A percentile compares a stretch with the other conserved stretches of the same genome.
These are phyloP conservation scores for Pichia kudriavzevii DNA, from an alignment of 1,139 yeast species.

Conservation along the genomic window DNA sequence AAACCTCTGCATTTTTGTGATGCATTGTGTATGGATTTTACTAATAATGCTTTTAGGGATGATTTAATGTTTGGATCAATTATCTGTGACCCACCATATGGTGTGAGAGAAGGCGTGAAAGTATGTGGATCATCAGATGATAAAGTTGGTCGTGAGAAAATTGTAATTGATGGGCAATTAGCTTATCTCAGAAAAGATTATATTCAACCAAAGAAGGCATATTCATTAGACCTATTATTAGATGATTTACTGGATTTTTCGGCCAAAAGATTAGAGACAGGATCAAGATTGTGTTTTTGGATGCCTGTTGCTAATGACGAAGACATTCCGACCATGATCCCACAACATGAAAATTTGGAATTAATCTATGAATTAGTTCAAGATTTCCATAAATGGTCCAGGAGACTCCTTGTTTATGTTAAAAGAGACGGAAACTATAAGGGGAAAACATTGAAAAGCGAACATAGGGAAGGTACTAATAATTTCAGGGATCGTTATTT, in stretches of 20 bases:
- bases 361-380: constrained; percentile 73
- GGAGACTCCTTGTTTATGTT: constrained; percentile 74
- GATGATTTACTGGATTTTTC: constrained; percentile 73
- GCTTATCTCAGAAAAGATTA: constrained; percentile 77
- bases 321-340: constrained; percentile 57
- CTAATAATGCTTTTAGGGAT: constrained; percentile 72
- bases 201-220: constrained; percentile 89
- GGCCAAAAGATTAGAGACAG: constrained; percentile 58
- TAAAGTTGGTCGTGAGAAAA: constrained; percentile 60
- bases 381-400: constrained; percentile 86
- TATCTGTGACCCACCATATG: constrained; percentile 96
- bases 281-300: constrained; percentile 89
- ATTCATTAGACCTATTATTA: constrained; percentile 65
- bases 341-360: constrained; percentile 69
- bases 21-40: constrained; percentile 86
- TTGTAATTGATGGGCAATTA: constrained; percentile 66
- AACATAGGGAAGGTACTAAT: constrained; percentile 35
- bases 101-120: constrained; percentile 90
- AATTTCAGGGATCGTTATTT: constrained; percentile 80
- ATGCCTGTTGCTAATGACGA: constrained; percentile 97
- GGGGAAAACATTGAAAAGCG: constrained; percentile 47
- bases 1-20: constrained; percentile 57
- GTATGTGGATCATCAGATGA: constrained; percentile 68
- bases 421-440: constrained; percentile 51
- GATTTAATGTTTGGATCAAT: constrained; percentile 67